phyloP scores from a whole-genome alignment of 2,329 filamentous ascomycete species.

The Trichophyton simii region DNA sequence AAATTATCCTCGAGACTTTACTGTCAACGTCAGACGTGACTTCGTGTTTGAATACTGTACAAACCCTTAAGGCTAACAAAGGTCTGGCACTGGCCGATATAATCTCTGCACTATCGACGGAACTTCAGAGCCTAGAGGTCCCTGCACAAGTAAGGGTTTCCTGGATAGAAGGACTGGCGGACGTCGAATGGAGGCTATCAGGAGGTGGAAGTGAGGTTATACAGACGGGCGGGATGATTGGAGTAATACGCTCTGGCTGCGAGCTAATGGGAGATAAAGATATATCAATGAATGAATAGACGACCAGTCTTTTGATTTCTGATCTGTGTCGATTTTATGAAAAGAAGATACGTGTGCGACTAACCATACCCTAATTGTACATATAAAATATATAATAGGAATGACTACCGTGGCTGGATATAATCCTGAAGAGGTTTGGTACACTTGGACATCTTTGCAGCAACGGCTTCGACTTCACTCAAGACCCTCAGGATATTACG shows the following conservation, averaged over 20 bases:
- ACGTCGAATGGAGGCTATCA: slow-evolving; percentile 83
- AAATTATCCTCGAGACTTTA: slow-evolving; percentile 69
- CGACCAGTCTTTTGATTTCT: not conserved
- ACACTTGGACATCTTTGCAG: slow-evolving; percentile 21
- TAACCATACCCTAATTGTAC: not conserved
- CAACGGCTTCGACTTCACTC: slow-evolving; percentile 63
- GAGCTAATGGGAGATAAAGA: slow-evolving; percentile 50
- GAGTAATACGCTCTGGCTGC: slow-evolving; percentile 73
- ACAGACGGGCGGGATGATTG: slow-evolving; percentile 86
- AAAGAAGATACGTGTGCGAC: no score
- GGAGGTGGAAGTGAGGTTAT: slow-evolving; percentile 76
- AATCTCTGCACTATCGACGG: slow-evolving; percentile 70
- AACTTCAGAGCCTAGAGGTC: slow-evolving; percentile 71
- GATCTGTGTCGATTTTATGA: no score
- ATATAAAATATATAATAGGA: not conserved
- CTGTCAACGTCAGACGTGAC: slow-evolving; percentile 78
- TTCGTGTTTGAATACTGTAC: slow-evolving; percentile 76
- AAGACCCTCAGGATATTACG: slow-evolving; percentile 75
- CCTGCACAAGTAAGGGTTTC: slow-evolving; percentile 74
- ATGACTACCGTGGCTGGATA: not conserved
- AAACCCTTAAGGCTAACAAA: slow-evolving; percentile 70
- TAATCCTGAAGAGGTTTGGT: slow-evolving; percentile 6
- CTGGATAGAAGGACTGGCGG: slow-evolving; percentile 82
- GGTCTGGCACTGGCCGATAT: slow-evolving; percentile 90
- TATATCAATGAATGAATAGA: slow-evolving; percentile 11